Base-by-base conservation (phyloP, 129 eudicot genomes). In the Artemisia annua region DNA sequence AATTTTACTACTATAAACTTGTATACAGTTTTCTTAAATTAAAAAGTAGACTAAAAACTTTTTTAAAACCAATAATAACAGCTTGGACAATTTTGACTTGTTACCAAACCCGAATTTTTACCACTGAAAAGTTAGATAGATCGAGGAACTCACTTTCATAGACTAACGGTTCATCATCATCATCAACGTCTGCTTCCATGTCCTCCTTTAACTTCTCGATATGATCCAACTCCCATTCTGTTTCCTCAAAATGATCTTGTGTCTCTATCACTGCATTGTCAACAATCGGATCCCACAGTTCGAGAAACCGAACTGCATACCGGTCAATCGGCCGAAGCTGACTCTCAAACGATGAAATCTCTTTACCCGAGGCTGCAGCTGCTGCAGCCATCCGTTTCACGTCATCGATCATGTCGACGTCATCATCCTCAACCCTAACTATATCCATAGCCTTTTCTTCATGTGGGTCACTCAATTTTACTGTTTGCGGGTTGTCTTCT, bases 131-230 rank as follows among this genome's bases (percentile, higher is more conserved):
- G 5, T 43, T 35, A 62, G 32, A 30, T 26, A 15, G 48, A 17
- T n/a, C n/a, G 10, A 76, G 30, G n/a, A 56, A 74, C 99, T 83
- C 82, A 95, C 99, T 91, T 79, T 95, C 99, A 74, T 90, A 95
- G 24, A 90, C 93, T 44, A 95, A 79, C 35, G 99, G 99, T 78
- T 90, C 96, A 65, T 95, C 99, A 66, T 95, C 99, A 63, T 95
- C 99, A 76, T 95, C 99, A 70, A 79, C 78, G 63, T 95, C 99
- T 3, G 97, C 97, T 79, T 95, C 99, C 99, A 95, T 90, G 67
- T 95, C 97, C 73, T 95, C 99, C 83, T 95, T 95, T 71, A 95
- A 82, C 82, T 95, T 90, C 85, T 95, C 99, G 59, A 95, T 88
- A 74, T 85, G 96, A 76, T 95, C 97, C 85, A 95, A 79, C 76